Evolutionary conservation across 2,329 filamentous ascomycete species (phyloP), one percentile per base, ranked within the genome.

Genomic region (Onygenales sp.): DNA sequence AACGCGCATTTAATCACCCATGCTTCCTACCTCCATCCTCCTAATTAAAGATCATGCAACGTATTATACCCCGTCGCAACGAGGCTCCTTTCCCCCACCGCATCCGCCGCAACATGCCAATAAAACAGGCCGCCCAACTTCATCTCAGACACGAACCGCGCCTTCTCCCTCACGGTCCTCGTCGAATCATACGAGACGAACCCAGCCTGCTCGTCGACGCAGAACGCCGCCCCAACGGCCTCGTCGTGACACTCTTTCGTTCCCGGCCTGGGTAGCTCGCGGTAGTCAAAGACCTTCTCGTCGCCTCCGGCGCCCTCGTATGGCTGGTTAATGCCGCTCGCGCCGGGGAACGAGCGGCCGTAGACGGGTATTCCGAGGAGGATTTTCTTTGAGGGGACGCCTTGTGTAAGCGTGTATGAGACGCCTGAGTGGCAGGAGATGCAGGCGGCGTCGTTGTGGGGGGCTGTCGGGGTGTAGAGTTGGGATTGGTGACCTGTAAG

Each of bases 111-210:
- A n/a, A 83, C 86, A 51, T 85, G 83, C 85, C 86, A 91, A 69
- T 91, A 93, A 67, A 90, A 92, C 7, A 93, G 70, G 0, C 88
- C 88, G 32, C 84, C 87, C 14, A 93, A 73, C 32, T 80, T 79
- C 61, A 85, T 84, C 61, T 86, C 79, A 62, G 82, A 85, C 67
- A 84, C 87, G 66, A 85, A 92, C 6, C 76, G 73, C 1, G 85
- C 88, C 71, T 93, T 93, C 67, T 83, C 79, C 68, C 79, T 78
- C 36, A 92, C 87, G 2, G 87, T 90, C 43, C 84, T 80, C 3
- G 85, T 82, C 59, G 86, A 90, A 67, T 93, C 88, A 66, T 92
- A 93, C 2, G 81, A 85, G 43, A 92, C 81, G 59, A 90, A 91
- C 0, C 86, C 87, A 2, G 85, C 85, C 79, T 83, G 5, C 86